Base-by-base conservation (phyloP, 2,329 filamentous ascomycete species). In the Raffaelea arxii region DNA sequence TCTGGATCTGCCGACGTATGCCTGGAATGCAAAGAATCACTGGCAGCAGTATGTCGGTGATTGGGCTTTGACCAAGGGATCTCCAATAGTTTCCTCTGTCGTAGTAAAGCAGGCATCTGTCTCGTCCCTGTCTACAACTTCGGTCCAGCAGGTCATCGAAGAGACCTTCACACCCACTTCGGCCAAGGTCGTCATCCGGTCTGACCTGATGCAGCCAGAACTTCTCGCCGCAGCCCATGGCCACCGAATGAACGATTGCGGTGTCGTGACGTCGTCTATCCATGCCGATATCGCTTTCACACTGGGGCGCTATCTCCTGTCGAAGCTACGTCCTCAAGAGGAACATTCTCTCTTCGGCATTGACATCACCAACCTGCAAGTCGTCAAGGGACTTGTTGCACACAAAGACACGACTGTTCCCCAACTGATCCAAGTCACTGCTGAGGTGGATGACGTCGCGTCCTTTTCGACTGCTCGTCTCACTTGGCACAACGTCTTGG, bases 1-100 rank as follows among this genome's bases (percentile, higher is more conserved):
- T 9, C 63, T 86, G 6, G 67, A 76, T 5, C 65, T 89, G 1
- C 85, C 85, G 0, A 74, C 75, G 2, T 90, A 89, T 59, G 72
- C 72, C 0, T 90, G 83, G 65, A 80, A 89, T 55, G 69, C 78
- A 55, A 86, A 86, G 69, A 82, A 77, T 52, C 87, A 88, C 59
- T 80, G 77, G 76, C 68, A 78, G 37, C 69, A 72, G 55, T 80
- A 78, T 57, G 63, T 72, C 51, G 82, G 85, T 51, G 81, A 88
- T 61, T 89, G 82, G 79, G 77, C 73, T 21, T 67, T 88, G 35
- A 79, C 74, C 50, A 89, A 89, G 69, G n/a, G n/a, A n/a, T n/a
- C n/a, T n/a, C n/a, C n/a, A n/a, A n/a, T n/a, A n/a, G n/a, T n/a
- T n/a, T n/a, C n/a, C n/a, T n/a, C n/a, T n/a, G n/a, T n/a, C n/a